Base-by-base conservation (phyloP, 106 monocot species). In the Ottelia alismoides region DNA sequence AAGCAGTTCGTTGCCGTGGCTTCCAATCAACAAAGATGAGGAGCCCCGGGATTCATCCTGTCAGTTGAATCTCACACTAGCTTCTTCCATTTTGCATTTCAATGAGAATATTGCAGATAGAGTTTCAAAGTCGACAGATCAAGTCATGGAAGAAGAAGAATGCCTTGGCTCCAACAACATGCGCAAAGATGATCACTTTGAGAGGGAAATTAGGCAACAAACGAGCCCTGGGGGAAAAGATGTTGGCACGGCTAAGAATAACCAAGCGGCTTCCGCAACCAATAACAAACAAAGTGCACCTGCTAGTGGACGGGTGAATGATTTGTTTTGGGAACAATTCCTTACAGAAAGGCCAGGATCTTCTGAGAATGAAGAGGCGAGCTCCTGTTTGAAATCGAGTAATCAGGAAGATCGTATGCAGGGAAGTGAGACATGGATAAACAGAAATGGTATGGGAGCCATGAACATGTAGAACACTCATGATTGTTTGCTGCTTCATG, bases 311-410 rank as follows among this genome's bases (percentile, higher is more conserved):
- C 71, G 74, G 58, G 70, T 70, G 47, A 90, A 90, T 56, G 90
- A 90, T 65, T 61, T 72, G 57, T 90, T 90, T 74, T 90, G 90
- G 90, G 84, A 90, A 72, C 83, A 90, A 58, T 90, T 90, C 51
- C 54, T 90, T 21, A 90, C 84, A 25, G 89, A 90, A 57, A 68
- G 83, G 11, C 83, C 89, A 6, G 89, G 83, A 10, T 79, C 76
- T 26, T 76, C 73, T 3, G 83, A 89, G 24, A 69, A 51, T 2
- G 83, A 89, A 55, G 83, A 89, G 53, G 74, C 83, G 27, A 89
- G 70, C 43, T 88, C 88, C 21, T 61, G 31, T 47, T 64, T 72
- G 32, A 65, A 51, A 46, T n/a, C 58, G 9, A 68, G 69, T 55
- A 48, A 67, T 66, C 31, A 3, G 24, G 43, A 58, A 6, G 70